Conservation (phyloP, 1,284 basidiomycete genomes). For the Sphaerobolus stellatus region DNA sequence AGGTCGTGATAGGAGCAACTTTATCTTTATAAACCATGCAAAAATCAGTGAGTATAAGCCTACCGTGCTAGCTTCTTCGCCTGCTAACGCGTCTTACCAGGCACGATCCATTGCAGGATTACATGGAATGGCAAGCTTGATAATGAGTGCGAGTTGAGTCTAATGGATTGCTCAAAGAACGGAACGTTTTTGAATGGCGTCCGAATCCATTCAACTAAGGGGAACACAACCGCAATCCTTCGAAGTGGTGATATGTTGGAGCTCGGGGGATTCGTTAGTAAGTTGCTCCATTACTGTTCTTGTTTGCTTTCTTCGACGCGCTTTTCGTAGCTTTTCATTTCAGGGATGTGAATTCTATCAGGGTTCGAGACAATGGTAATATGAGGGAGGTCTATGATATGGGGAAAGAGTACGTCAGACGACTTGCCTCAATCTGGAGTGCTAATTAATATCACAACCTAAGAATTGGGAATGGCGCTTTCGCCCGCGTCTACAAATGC, state of each 20-base stretch:
- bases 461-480: conserved; percentile 72
- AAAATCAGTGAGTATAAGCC: conserved; percentile 66
- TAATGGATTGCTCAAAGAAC: conserved; percentile 77
- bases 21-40: conserved; percentile 58
- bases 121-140: conserved; percentile 63
- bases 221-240: not conserved
- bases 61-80: conserved; percentile 16
- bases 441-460: no score
- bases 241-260: conserved; percentile 1
- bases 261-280: no score
- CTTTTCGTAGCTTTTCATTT: conserved; percentile 45
- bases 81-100: conserved; percentile 37
- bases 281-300: not conserved
- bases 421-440: no score
- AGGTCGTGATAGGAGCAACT: conserved; percentile 55
- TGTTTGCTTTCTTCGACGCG: not conserved
- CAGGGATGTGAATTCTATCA: conserved; percentile 51
- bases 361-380: conserved; percentile 40
- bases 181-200: conserved; percentile 90
- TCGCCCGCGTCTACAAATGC: conserved; percentile 76
- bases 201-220: conserved; percentile 33
- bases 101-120: conserved; percentile 65
- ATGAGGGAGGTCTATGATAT: conserved; percentile 67
- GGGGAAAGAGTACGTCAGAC: conserved; percentile 41
- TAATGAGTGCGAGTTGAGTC: conserved; percentile 53